Evolutionary conservation across 306 rosid species (phyloP).

Genomic region (Quercus aquifolioides): DNA sequence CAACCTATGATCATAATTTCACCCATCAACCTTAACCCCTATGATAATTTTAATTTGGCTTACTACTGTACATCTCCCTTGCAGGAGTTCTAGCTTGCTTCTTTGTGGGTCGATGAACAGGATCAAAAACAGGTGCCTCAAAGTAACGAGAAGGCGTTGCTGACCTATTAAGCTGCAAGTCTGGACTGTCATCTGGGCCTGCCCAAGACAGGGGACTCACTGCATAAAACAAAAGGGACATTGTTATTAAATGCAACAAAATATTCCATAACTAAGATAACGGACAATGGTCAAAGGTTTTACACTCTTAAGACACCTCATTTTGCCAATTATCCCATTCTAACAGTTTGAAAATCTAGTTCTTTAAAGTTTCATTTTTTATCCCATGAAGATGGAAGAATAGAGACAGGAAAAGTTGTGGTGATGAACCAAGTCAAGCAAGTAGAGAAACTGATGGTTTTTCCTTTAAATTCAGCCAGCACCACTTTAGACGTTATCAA

Average conservation of each 20-base stretch:
- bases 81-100: constrained; percentile 46
- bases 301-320: neutral
- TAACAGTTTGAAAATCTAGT: neutral
- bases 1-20: neutral
- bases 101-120: constrained; percentile 50
- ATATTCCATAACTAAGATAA: neutral
- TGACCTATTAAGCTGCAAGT: constrained; percentile 26
- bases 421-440: neutral
- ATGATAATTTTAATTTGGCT: constrained; percentile 14
- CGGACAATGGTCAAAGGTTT: neutral
- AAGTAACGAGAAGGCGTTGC: constrained; percentile 12
- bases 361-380: neutral
- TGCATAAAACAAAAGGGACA: constrained; percentile 33
- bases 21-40: constrained; percentile 19
- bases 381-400: too few relatives aligned
- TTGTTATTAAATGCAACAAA: neutral
- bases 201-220: constrained; percentile 62
- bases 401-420: too few relatives aligned
- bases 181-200: constrained; percentile 35
- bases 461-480: neutral
- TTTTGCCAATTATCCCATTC: neutral
- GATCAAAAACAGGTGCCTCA: constrained; percentile 25
- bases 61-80: constrained; percentile 9
- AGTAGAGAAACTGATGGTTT: neutral
- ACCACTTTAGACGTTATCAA: neutral